Conservation (phyloP, 1,284 basidiomycete genomes). For the Athelia psychrophila region DNA sequence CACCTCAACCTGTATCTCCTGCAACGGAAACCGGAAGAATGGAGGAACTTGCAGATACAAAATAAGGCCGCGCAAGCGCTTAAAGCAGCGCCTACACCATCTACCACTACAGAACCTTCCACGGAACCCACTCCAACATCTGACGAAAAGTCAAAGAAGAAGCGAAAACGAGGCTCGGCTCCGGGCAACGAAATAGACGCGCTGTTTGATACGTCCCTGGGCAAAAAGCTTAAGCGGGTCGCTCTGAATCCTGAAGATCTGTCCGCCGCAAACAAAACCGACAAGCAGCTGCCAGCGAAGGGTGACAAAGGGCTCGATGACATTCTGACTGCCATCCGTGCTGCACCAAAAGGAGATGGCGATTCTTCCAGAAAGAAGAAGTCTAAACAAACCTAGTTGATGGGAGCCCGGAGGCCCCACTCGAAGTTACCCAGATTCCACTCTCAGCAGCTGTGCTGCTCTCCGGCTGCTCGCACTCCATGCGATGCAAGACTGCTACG, state of each 20-base stretch:
- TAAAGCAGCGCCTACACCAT: conserved; percentile 4
- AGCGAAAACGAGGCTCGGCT: conserved; percentile 30
- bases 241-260: conserved; percentile 24
- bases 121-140: conserved; percentile 5
- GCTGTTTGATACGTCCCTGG: conserved; percentile 57
- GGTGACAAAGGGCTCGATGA: conserved; percentile 31
- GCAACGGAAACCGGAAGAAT: conserved; percentile 76
- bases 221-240: conserved; percentile 56
- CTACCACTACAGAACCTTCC: conserved; percentile 3
- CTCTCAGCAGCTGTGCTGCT: no score
- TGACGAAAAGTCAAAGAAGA: conserved; percentile 7
- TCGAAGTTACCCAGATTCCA: no score
- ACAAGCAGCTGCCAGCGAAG: not conserved
- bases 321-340: conserved; percentile 42
- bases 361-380: not conserved
- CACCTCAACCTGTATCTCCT: conserved; percentile 80
- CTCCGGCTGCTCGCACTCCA: no score
- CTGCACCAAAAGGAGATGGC: conserved; percentile 33
- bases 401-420: no score
- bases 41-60: conserved; percentile 60
- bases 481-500: no score
- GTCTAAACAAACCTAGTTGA: no score
- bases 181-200: conserved; percentile 66
- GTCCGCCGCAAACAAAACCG: not conserved
- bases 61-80: conserved; percentile 10